phyloP scores from a whole-genome alignment of 1,139 yeast genomes.

The Nadsonia starkeyi-henricii region DNA sequence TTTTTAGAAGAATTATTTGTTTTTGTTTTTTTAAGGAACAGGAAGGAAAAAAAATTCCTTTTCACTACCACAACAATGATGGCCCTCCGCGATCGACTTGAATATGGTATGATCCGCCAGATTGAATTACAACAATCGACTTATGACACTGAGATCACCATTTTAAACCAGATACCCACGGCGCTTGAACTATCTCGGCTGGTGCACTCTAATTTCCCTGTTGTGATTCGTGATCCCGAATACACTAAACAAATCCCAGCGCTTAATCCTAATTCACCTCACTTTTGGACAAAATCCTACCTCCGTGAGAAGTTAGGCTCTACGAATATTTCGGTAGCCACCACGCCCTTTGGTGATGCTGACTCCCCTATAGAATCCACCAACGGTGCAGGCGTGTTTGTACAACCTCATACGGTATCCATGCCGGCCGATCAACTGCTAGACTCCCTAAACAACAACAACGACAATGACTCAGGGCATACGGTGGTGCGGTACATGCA shows the following conservation, averaged over 20 bases:
- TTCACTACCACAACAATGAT: not conserved
- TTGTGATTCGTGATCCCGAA: conserved; percentile 8
- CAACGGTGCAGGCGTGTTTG: conserved; percentile 16
- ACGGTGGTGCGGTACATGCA: conserved; percentile 24
- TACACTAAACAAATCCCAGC: conserved; percentile 4
- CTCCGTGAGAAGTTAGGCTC: conserved; percentile 10
- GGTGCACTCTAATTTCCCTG: conserved; percentile 15
- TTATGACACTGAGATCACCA: conserved; percentile 12
- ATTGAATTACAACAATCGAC: conserved; percentile 17
- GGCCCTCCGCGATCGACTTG: conserved; percentile 3
- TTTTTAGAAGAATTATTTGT: too few relatives aligned
- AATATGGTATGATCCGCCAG: conserved; percentile 14
- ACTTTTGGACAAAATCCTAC: conserved; percentile 9
- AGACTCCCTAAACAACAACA: conserved; percentile 7
- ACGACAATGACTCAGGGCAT: conserved; percentile 2
- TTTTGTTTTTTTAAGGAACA: not conserved
- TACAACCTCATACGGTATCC: conserved; percentile 19
- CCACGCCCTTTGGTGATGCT: conserved; percentile 27
- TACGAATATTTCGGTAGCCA: conserved; percentile 18
- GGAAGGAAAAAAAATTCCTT: conserved; percentile 2
- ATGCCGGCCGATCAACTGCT: conserved; percentile 18
- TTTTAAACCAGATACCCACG: conserved; percentile 5
- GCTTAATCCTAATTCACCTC: conserved; percentile 9
- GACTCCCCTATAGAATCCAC: conserved; percentile 21
- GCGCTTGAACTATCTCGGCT: conserved; percentile 10